Base-by-base conservation (phyloP, 306 rosid genomes). In the Trifolium dubium region DNA sequence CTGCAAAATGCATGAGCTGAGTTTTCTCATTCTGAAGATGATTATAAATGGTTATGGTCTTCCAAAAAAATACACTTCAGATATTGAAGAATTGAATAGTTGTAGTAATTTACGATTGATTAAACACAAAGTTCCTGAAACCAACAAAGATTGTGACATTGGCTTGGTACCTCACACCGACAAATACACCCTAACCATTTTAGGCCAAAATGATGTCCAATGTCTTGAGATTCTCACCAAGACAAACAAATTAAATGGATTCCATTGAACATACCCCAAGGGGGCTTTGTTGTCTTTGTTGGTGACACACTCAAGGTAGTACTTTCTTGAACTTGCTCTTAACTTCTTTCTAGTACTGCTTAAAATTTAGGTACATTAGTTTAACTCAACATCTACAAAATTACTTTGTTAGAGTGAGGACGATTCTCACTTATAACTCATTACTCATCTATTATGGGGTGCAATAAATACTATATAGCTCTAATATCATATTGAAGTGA, bases 291-390 rank as follows among this genome's bases (percentile, higher is more conserved):
- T 6, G 85, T 82, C 30, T 5, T 87, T 2, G 82, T 87, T 8
- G 96, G 92, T n/a, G 92, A 87, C 56, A 31, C 63, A 5, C 84
- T 89, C 3, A 76, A 85, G 88, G 91, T 85, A 53, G 91, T 85
- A 53, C 30, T 53, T 53, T 53, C 30, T 15, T 51, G 23, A 18
- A 15, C 19, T 50, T 50, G 19, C 54, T 39, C 11, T 39, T 39
- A 39, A 7, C 8, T 39, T 47, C 13, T 56, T 30, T 30, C 23
- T 23, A 0, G 23, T 23, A 23, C 23, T 23, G 23, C 23, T 23
- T 23, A 23, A 23, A 23, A 23, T 23, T 23, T 23, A 23, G 23
- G 23, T 23, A 23, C 23, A 1, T 23, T 23, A 1, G 23, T 23
- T 23, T 23, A 23, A 23, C 23, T 23, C 1, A 23, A 23, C 23